Conservation (phyloP, 2,329 filamentous ascomycete species). For the Cercospora janseana region DNA sequence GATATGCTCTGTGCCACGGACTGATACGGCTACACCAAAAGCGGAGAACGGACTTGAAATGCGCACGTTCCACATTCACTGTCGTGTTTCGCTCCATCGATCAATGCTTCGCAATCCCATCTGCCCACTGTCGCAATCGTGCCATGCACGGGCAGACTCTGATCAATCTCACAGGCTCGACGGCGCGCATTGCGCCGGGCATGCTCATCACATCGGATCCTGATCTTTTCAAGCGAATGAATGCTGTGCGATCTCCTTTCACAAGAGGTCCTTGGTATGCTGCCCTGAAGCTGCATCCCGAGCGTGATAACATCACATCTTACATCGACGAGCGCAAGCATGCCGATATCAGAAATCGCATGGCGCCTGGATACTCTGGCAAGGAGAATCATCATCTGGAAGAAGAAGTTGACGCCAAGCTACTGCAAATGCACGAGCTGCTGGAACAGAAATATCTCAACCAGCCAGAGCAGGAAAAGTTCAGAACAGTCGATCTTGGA, state of each 20-base stretch:
- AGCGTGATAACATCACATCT: conserved; percentile 43
- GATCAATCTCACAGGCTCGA: conserved; percentile 35
- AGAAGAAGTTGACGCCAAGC: conserved; percentile 39
- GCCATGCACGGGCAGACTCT: background rate
- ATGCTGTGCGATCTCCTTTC: conserved; percentile 40
- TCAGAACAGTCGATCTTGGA: conserved; percentile 39
- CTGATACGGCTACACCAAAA: too few species aligned
- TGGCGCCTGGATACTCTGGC: conserved; percentile 43
- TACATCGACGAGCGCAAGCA: conserved; percentile 41
- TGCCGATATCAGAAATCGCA: conserved; percentile 39
- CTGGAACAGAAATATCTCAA: conserved; percentile 39
- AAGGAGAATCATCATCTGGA: conserved; percentile 43
- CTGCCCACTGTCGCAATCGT: too few species aligned
- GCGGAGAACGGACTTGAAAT: too few species aligned
- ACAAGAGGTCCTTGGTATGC: conserved; percentile 40
- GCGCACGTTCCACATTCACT: too few species aligned
- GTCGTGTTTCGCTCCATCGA: too few species aligned
- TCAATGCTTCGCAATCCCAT: too few species aligned
- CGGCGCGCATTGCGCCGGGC: conserved; percentile 39
- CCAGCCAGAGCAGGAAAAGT: conserved; percentile 32
- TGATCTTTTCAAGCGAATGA: conserved; percentile 41
- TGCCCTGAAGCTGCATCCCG: conserved; percentile 41
- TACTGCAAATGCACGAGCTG: conserved; percentile 38
- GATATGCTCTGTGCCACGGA: too few species aligned
- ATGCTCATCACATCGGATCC: conserved; percentile 42